Conservation (phyloP, 208 protist genomes). For the Trypanosoma avium region DNA sequence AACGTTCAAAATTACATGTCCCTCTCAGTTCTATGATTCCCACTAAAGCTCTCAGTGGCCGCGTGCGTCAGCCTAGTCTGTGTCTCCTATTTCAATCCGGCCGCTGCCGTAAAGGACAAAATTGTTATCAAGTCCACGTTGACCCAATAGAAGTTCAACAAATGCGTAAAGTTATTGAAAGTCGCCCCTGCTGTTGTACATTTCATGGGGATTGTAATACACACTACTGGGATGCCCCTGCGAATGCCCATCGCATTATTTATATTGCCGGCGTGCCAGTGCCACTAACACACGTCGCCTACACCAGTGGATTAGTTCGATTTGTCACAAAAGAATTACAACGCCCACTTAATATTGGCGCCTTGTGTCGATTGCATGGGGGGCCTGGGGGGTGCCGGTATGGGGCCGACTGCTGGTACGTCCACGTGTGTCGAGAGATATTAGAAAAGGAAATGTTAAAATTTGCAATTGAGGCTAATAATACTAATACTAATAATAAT, state of each 20-base stretch:
- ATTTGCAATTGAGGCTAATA: neutral
- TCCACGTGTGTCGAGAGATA: slow-evolving; percentile 80
- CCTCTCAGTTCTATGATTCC: slow-evolving; percentile 54
- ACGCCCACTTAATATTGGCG: slow-evolving; percentile 32
- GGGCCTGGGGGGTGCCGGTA: slow-evolving; percentile 72
- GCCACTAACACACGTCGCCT: slow-evolving; percentile 54
- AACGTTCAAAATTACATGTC: slow-evolving; percentile 68
- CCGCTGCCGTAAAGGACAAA: slow-evolving; percentile 61
- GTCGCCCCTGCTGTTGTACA: slow-evolving; percentile 73
- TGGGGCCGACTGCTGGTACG: slow-evolving; percentile 81
- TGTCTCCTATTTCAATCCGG: slow-evolving; percentile 75
- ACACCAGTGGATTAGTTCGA: slow-evolving; percentile 57
- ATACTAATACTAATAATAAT: neutral
- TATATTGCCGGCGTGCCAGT: slow-evolving; percentile 21
- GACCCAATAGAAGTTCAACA: slow-evolving; percentile 51
- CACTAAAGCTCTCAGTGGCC: slow-evolving; percentile 57
- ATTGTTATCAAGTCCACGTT: slow-evolving; percentile 82
- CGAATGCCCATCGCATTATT: slow-evolving; percentile 9
- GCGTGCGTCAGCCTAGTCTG: slow-evolving; percentile 57
- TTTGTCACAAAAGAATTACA: slow-evolving; percentile 41
- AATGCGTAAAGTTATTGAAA: slow-evolving; percentile 52
- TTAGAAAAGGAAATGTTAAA: slow-evolving; percentile 22
- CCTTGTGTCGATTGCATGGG: slow-evolving; percentile 71
- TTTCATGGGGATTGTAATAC: slow-evolving; percentile 65
- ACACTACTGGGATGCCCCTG: slow-evolving; percentile 33